Conservation (phyloP, 768 basidiomycete genomes). For the Phanerodontia chrysosporium region DNA sequence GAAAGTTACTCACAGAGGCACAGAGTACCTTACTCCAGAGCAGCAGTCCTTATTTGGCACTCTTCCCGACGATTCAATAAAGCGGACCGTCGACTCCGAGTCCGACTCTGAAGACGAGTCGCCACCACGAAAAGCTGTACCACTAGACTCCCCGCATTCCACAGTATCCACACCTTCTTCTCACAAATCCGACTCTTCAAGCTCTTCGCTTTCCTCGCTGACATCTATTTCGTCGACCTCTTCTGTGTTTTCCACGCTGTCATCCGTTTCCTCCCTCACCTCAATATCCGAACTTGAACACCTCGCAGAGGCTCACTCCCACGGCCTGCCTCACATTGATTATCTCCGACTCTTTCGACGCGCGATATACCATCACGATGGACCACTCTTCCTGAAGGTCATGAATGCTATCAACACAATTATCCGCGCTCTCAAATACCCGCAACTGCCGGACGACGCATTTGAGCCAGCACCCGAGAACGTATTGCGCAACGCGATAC, state of each 20-base stretch:
- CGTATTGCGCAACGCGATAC: conserved; percentile 41
- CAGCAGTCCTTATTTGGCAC: conserved; percentile 68
- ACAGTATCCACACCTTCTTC: conserved; percentile 21
- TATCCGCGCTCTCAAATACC: conserved; percentile 64
- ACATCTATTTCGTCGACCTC: conserved; percentile 32
- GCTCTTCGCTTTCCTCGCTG: conserved; percentile 27
- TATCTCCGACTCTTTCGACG: conserved; percentile 62
- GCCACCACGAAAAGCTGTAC: background rate
- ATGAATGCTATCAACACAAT: conserved; percentile 60
- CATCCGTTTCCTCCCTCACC: conserved; percentile 27
- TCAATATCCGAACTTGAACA: conserved; percentile 12
- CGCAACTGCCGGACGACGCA: conserved; percentile 46
- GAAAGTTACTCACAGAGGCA: background rate
- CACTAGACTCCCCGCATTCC: conserved; percentile 1
- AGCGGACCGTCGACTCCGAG: conserved; percentile 17
- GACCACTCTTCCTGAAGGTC: conserved; percentile 64
- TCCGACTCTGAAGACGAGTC: conserved; percentile 18
- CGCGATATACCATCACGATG: conserved; percentile 65
- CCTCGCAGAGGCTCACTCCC: conserved; percentile 13
- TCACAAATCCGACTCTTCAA: conserved; percentile 20
- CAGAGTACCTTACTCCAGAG: conserved; percentile 64
- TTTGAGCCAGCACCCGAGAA: conserved; percentile 45
- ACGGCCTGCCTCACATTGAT: conserved; percentile 24
- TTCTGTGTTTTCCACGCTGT: conserved; percentile 30
- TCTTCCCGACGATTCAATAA: conserved; percentile 39